Percentiles rank a stretch among this genome's conserved stretches.
phyloP scores from a whole-genome alignment of 2,329 filamentous ascomycete genomes.

The Exophiala phaeomuriformis region DNA sequence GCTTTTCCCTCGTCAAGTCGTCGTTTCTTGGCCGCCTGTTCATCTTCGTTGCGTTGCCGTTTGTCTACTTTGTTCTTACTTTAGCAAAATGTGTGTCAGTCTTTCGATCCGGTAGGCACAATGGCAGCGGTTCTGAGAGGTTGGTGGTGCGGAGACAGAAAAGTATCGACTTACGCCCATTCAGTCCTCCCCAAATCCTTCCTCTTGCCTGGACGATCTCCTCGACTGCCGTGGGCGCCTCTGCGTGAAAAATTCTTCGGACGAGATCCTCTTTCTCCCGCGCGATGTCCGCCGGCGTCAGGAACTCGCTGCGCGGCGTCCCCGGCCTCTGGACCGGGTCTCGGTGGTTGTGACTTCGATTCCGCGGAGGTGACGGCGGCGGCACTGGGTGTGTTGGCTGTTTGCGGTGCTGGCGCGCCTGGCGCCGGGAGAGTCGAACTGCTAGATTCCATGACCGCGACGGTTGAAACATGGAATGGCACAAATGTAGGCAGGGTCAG shows the following conservation, averaged over 20 bases:
- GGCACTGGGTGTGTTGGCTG: neutral
- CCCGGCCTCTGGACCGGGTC: neutral
- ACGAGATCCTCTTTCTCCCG: constrained; percentile 14
- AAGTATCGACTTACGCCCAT: constrained; percentile 49
- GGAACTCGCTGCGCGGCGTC: constrained; percentile 1
- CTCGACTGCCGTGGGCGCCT: constrained; percentile 27
- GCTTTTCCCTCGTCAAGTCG: constrained; percentile 42
- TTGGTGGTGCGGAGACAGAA: neutral
- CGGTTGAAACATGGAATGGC: constrained; percentile 11
- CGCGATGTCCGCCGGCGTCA: constrained; percentile 3
- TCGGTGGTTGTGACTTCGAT: neutral
- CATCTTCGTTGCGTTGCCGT: constrained; percentile 45
- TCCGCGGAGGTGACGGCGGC: neutral
- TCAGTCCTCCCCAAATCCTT: constrained; percentile 60
- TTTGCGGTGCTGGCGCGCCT: neutral
- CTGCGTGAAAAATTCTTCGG: constrained; percentile 18
- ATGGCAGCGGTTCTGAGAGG: neutral
- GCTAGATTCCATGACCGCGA: constrained; percentile 13
- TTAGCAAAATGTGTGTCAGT: constrained; percentile 40
- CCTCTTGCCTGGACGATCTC: constrained; percentile 43
- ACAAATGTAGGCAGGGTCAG: too few species aligned
- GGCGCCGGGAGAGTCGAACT: constrained; percentile 6
- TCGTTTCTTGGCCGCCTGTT: constrained; percentile 50
- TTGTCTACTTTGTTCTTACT: constrained; percentile 47
- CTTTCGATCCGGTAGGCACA: constrained; percentile 10